These are phyloP conservation scores for Gillenia trifoliata DNA, from an alignment of 306 rosid species.

Conservation along the genomic window DNA sequence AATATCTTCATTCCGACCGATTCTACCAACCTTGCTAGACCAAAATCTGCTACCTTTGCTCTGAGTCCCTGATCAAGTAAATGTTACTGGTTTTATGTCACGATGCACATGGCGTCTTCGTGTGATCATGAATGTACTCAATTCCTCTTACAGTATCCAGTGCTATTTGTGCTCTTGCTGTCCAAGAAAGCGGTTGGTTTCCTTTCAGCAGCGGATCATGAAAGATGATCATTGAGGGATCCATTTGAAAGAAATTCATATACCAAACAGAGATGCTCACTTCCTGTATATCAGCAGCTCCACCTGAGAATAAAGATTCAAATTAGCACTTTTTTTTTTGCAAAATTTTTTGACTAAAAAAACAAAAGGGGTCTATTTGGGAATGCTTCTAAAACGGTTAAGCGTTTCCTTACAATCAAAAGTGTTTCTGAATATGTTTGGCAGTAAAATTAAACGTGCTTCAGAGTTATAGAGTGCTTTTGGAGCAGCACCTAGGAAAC, in stretches of 20 bases:
- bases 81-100: constrained; percentile 59
- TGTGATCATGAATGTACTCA: constrained; percentile 67
- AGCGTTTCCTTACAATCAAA: too few species aligned
- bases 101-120: constrained; percentile 56
- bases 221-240: constrained; percentile 54
- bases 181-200: constrained; percentile 59
- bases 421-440: neutral
- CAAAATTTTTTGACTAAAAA: neutral
- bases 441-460: neutral
- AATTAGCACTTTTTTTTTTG: neutral
- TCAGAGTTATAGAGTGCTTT: neutral
- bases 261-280: constrained; percentile 53
- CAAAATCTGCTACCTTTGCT: constrained; percentile 79
- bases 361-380: too few species aligned
- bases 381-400: too few species aligned
- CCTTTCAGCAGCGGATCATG: constrained; percentile 64
- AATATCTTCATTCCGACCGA: constrained; percentile 42
- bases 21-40: constrained; percentile 55
- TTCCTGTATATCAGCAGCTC: constrained; percentile 56
- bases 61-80: constrained; percentile 50
- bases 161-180: constrained; percentile 57
- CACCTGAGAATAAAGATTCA: constrained; percentile 33
- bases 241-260: constrained; percentile 62
- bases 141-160: constrained; percentile 58
- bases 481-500: neutral